A percentile compares a stretch with the other conserved stretches of the same genome.
These are phyloP conservation scores for Salix udensis DNA, from an alignment of 345 rosid species.

Conservation along the genomic window DNA sequence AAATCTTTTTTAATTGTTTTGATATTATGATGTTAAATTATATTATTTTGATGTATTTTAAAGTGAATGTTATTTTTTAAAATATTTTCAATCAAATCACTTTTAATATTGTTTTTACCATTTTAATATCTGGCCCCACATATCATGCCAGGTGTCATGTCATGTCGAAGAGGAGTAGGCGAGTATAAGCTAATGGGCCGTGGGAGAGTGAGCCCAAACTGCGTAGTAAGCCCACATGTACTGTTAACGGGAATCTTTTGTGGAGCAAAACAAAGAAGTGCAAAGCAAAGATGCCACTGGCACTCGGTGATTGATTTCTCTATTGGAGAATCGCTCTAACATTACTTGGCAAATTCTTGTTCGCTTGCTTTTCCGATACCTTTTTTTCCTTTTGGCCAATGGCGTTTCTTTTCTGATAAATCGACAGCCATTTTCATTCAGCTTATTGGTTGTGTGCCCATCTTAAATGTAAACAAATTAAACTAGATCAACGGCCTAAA, in stretches of 20 bases:
- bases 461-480: neutral
- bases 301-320: slow-evolving; percentile 18
- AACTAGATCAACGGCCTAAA: neutral
- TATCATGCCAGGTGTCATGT: neutral
- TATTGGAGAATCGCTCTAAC: slow-evolving; percentile 10
- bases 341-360: slow-evolving; percentile 23
- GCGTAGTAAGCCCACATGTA: neutral
- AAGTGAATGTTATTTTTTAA: neutral
- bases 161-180: too few species aligned
- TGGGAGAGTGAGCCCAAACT: neutral
- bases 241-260: slow-evolving; percentile 29
- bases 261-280: slow-evolving; percentile 22
- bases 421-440: slow-evolving; percentile 5
- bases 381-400: neutral
- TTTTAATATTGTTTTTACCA: neutral
- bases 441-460: neutral
- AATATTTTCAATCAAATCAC: neutral
- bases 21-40: too few species aligned
- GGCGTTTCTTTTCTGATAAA: slow-evolving; percentile 4
- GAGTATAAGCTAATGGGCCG: neutral
- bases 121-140: neutral
- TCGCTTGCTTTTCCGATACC: neutral
- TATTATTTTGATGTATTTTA: too few species aligned
- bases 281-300: slow-evolving; percentile 3
- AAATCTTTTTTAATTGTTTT: too few species aligned